Evolutionary conservation across 176 grass and related monocot species (phyloP), one percentile per base, ranked within the genome.

Genomic region (Miscanthus lutarioriparius): DNA sequence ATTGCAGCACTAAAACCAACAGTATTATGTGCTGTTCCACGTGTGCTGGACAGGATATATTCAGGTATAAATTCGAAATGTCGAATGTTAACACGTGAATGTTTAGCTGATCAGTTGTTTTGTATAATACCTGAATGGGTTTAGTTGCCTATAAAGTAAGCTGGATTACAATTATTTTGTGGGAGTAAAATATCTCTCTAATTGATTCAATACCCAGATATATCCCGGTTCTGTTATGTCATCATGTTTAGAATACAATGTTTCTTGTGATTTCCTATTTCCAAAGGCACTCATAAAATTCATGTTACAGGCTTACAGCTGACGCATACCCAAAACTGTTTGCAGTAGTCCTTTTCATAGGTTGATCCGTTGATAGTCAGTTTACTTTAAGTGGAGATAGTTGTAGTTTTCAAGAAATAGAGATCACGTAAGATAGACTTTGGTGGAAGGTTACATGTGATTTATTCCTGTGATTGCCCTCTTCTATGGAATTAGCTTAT

Each of bases 21-120:
- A 10, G 25, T 95, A 72, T 95, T 98, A 65, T 95, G 91, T 82
- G 96, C 96, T 36, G 96, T 98, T 89, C 96, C 96, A 53, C 96
- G 93, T 93, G 96, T 98, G 47, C 90, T 98, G 7, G 93, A 98
- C 30, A 90, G 93, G 75, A 93, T 98, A 39, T 98, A 92, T 89
- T 93, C 93, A 83, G 93, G 96, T 98, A 90, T 98, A 90, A 78
- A 25, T 66, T 86, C 38, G 10, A 82, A 6, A 64, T 72, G 10
- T 41, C 62, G 12, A 22, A 22, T 75, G 12, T 67, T 74, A 13
- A 26, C 12, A 27, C 40, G 47, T 22, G 14, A 43, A 84, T 17
- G 17, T 48, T 75, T 69, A 75, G 10, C 59, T 54, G 15, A 35
- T 73, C 48, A 12, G 7, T n/a, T 72, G 1, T 70, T 82, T 33